Evolutionary conservation across 1,284 basidiomycete genomes (phyloP).

Genomic region (Trametes polyzona): DNA sequence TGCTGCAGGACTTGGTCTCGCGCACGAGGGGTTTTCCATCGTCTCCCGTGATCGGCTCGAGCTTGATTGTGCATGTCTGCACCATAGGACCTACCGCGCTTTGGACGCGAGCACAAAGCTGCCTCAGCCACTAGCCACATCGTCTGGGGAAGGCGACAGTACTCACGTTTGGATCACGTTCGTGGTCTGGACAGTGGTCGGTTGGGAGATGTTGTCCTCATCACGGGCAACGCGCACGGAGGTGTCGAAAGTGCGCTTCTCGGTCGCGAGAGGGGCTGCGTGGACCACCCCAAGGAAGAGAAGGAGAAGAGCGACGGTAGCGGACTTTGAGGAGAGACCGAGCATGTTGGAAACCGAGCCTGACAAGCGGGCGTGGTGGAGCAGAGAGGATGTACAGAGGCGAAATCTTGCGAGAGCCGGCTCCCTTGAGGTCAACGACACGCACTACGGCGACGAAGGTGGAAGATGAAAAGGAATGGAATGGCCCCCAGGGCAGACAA

Average conservation of each 20-base stretch:
- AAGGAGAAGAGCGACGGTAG: constrained; percentile 39
- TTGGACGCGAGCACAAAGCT: background rate
- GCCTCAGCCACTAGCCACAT: constrained; percentile 2
- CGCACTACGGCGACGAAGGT: constrained; percentile 37
- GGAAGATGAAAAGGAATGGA: constrained; percentile 54
- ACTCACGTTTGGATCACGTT: constrained; percentile 41
- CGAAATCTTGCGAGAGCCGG: constrained; percentile 46
- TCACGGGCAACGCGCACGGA: constrained; percentile 27
- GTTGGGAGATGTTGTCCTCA: constrained; percentile 26
- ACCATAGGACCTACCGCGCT: constrained; percentile 54
- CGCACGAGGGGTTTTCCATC: constrained; percentile 55
- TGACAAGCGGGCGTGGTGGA: constrained; percentile 11
- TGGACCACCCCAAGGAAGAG: constrained; percentile 33
- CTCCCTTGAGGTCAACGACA: constrained; percentile 50
- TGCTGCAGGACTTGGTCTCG: constrained; percentile 61
- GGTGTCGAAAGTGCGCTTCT: constrained; percentile 17
- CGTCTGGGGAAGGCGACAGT: background rate
- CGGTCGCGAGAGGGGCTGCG: constrained; percentile 29
- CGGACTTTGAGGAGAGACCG: constrained; percentile 36
- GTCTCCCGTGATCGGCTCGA: constrained; percentile 52
- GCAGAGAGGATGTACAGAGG: constrained; percentile 16
- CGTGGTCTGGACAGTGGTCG: constrained; percentile 37
- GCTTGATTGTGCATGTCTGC: constrained; percentile 65
- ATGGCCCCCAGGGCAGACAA: constrained; percentile 57
- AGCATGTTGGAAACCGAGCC: constrained; percentile 36